phyloP scores from a whole-genome alignment of 1,139 yeast genomes.

The Debaryomyces subglobosus region DNA sequence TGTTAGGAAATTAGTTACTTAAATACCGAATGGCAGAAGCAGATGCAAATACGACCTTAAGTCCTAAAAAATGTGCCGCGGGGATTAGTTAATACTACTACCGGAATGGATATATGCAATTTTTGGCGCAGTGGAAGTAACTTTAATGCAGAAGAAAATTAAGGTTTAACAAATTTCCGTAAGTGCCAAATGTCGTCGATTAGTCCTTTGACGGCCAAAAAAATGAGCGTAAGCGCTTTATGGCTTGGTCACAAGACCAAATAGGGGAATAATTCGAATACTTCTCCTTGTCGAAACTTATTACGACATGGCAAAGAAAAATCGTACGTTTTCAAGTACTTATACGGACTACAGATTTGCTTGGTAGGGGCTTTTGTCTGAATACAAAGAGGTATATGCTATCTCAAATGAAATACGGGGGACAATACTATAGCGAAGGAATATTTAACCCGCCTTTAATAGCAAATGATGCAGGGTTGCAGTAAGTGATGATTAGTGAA shows the following conservation, averaged over 20 bases:
- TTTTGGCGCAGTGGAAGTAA: constrained; percentile 1
- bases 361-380: not conserved
- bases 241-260: not conserved
- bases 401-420: not conserved
- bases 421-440: not conserved
- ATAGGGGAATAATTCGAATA: not conserved
- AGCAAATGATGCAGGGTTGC: not conserved
- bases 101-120: not conserved
- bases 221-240: not conserved
- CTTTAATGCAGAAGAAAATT: not conserved
- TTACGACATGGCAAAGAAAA: not conserved
- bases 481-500: not conserved
- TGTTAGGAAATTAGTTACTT: not conserved
- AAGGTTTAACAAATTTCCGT: constrained; percentile 3
- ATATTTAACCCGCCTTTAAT: not conserved
- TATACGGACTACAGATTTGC: not conserved
- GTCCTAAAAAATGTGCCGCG: not conserved
- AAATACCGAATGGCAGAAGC: not conserved
- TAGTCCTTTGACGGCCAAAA: not conserved
- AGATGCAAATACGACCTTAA: not conserved
- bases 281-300: not conserved
- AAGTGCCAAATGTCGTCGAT: not conserved
- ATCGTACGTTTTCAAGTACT: not conserved
- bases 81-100: not conserved
- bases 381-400: not conserved